Evolutionary conservation across 1,139 yeast genomes (phyloP).

Genomic region (Nakaseomyces kungkrabaensis): DNA sequence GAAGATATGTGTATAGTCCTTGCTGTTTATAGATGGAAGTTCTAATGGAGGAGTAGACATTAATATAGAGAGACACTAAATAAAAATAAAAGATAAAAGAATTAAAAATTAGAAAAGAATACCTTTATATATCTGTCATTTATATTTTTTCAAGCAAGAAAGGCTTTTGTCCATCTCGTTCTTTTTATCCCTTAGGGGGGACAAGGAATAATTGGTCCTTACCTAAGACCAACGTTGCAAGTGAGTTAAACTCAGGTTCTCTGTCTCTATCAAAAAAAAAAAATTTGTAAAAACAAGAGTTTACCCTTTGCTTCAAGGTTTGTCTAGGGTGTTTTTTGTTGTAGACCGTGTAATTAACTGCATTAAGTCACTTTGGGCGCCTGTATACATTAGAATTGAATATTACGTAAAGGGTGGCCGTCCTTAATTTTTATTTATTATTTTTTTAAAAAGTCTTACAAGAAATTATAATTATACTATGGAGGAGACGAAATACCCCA

Average conservation of each 20-base stretch:
- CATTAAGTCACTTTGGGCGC: neutral
- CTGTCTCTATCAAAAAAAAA: too few species aligned
- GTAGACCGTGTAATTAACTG: neutral
- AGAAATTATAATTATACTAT: neutral
- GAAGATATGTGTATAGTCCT: neutral
- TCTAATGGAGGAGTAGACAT: neutral
- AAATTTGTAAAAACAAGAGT: too few species aligned
- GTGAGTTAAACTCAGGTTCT: neutral
- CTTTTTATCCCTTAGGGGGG: neutral
- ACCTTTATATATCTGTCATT: neutral
- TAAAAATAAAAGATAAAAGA: neutral
- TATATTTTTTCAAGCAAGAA: too few species aligned
- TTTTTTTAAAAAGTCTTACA: too few species aligned
- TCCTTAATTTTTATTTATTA: too few species aligned
- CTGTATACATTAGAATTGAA: too few species aligned
- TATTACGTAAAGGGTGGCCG: too few species aligned
- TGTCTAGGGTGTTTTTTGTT: neutral
- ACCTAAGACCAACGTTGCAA: neutral
- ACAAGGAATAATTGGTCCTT: neutral
- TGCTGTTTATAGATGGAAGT: neutral
- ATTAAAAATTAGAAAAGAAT: neutral
- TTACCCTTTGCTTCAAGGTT: too few species aligned
- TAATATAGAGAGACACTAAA: neutral
- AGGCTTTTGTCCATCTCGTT: too few species aligned
- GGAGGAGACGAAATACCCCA: constrained; percentile 20